Evolutionary conservation across 2,329 filamentous ascomycete species (phyloP).

Genomic region (Fusarium continuum): DNA sequence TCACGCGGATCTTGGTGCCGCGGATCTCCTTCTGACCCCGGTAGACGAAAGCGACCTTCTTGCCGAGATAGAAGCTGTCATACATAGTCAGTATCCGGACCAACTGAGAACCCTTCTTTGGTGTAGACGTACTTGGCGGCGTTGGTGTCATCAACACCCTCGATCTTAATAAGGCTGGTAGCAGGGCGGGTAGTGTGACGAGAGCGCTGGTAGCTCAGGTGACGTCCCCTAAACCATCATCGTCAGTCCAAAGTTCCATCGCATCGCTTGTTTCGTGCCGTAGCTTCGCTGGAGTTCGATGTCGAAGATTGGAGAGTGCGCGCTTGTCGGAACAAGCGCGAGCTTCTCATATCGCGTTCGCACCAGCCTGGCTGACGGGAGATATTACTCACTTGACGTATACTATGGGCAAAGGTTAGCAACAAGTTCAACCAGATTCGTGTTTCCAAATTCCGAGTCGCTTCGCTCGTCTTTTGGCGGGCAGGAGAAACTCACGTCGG

Average conservation of each 20-base stretch:
- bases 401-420: slow-evolving; percentile 66
- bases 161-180: slow-evolving; percentile 97
- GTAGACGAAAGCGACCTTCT: slow-evolving; percentile 99
- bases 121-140: slow-evolving; percentile 77
- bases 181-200: slow-evolving; percentile 91
- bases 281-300: slow-evolving; percentile 39
- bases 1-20: slow-evolving; percentile 98
- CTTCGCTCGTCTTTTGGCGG: slow-evolving; percentile 20
- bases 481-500: slow-evolving; percentile 74
- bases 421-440: slow-evolving; percentile 28
- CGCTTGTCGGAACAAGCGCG: slow-evolving; percentile 23
- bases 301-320: slow-evolving; percentile 32
- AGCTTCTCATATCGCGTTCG: slow-evolving; percentile 28
- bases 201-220: slow-evolving; percentile 97
- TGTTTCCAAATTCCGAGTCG: slow-evolving; percentile 22
- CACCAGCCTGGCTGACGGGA: slow-evolving; percentile 5
- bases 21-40: slow-evolving; percentile 93
- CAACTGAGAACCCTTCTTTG: background rate
- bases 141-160: slow-evolving; percentile 92
- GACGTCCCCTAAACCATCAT: slow-evolving; percentile 77
- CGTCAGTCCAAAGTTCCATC: slow-evolving; percentile 45
- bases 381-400: slow-evolving; percentile 82
- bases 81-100: slow-evolving; percentile 39
- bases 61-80: slow-evolving; percentile 90
- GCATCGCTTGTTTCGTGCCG: slow-evolving; percentile 35